phyloP scores from a whole-genome alignment of 441 rosid genomes.

The Lepidium campestre region DNA sequence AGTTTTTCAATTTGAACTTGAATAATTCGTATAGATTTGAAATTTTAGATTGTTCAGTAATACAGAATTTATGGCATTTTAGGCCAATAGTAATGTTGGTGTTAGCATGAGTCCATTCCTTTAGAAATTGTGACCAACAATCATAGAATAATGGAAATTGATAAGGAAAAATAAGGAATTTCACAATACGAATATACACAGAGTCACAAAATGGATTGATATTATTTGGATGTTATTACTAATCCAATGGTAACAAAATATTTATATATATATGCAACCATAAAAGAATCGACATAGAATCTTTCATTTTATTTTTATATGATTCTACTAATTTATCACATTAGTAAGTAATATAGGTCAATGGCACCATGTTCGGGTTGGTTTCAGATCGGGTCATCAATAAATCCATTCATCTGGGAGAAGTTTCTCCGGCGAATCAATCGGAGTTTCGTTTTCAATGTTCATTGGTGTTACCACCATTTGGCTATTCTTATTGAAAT shows the following conservation, averaged over 20 bases:
- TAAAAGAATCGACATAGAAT: slow-evolving; percentile 2
- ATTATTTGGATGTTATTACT: slow-evolving; percentile 11
- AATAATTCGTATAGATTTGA: too few species aligned
- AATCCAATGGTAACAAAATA: slow-evolving; percentile 17
- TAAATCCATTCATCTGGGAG: slow-evolving; percentile 96
- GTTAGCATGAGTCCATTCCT: not conserved
- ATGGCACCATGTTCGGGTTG: not conserved
- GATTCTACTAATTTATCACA: slow-evolving; percentile 9
- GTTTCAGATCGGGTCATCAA: slow-evolving; percentile 18
- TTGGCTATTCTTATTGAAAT: slow-evolving; percentile 24
- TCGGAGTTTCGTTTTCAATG: not conserved
- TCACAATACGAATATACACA: slow-evolving; percentile 5
- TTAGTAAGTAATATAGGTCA: slow-evolving; percentile 1
- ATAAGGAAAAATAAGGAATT: not conserved
- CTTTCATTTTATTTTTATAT: not conserved
- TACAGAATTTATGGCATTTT: too few species aligned
- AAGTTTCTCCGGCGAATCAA: slow-evolving; percentile 58
- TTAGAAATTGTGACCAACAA: not conserved
- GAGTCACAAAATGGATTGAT: not conserved
- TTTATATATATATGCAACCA: too few species aligned
- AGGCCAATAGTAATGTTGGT: not conserved
- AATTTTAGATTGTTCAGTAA: too few species aligned
- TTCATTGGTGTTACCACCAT: slow-evolving; percentile 28
- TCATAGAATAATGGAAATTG: not conserved
- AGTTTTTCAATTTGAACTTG: too few species aligned